Base-by-base conservation (phyloP, 2,329 filamentous ascomycete species). In the Apiospora hydei region DNA sequence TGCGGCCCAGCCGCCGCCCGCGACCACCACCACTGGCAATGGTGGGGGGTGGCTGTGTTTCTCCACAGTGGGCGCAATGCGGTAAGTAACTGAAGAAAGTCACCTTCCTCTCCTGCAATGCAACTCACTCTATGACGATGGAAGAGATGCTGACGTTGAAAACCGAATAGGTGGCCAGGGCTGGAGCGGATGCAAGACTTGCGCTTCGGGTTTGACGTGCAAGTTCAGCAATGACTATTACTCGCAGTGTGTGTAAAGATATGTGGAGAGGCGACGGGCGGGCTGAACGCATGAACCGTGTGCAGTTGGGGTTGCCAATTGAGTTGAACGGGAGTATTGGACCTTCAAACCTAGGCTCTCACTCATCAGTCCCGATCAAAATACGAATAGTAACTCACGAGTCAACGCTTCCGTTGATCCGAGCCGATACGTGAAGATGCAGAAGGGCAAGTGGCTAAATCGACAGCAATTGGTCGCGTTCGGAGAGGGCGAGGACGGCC, bases 121-220 rank as follows among this genome's bases (percentile, higher is more conserved):
- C 34, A 38, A 38, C 5, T 26, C 49, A 26, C 10, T 51, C 2
- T 8, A 49, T n/a, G 47, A n/a, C 6, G 21, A 41, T 13, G 8
- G 8, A 4, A 38, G 3, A n/a, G 30, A 64, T 38, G 30, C 57
- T 64, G n/a, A 64, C 21, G 3, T 13, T 13, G 18, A 3, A 4
- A 24, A 64, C n/a, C 57, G 18, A 41, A 64, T n/a, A 64, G 57
- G 57, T n/a, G 57, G 57, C 34, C 57, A 64, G 16, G 57, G 30
- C 8, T 64, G 43, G n/a, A 30, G 41, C 14, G 66, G 66, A 11
- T 44, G 43, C 26, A 46, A 80, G 16, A 80, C 74, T 1, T 82
- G 81, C 78, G 82, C 80, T 75, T 71, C 76, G 38, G 78, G 78
- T 34, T 79, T 80, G 14, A 80, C 78, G 21, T 83, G 81, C 77